Evolutionary conservation across 805 yeast genomes (phyloP).

Genomic region (Ascoidea tarda): DNA sequence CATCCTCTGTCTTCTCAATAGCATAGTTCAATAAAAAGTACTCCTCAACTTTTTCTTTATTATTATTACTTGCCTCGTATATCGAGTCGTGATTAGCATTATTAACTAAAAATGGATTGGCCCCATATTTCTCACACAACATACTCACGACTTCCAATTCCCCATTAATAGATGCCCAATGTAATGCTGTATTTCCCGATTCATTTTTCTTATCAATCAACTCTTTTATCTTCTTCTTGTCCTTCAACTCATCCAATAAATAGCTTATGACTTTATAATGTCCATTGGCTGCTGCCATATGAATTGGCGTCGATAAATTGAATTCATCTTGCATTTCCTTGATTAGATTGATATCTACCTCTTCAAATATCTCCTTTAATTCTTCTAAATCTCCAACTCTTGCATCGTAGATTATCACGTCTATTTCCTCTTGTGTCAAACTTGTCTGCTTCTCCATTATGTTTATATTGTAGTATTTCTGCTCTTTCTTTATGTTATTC

Average conservation of each 20-base stretch:
- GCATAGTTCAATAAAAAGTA: conserved; percentile 64
- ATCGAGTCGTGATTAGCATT: conserved; percentile 67
- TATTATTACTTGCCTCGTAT: conserved; percentile 77
- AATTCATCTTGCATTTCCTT: conserved; percentile 43
- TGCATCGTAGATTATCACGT: conserved; percentile 68
- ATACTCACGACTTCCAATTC: conserved; percentile 56
- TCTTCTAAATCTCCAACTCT: conserved; percentile 80
- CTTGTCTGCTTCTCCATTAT: conserved; percentile 15
- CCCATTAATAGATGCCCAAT: conserved; percentile 93
- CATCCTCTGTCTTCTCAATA: conserved; percentile 26
- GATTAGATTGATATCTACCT: conserved; percentile 31
- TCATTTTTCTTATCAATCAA: conserved; percentile 45
- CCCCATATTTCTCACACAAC: conserved; percentile 59
- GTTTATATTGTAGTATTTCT: not conserved
- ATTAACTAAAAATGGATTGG: conserved; percentile 75
- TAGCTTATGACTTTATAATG: conserved; percentile 55
- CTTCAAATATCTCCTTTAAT: conserved; percentile 50
- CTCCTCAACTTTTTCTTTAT: conserved; percentile 61
- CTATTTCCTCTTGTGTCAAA: conserved; percentile 62
- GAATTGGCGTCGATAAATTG: conserved; percentile 65
- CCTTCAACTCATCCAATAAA: conserved; percentile 24
- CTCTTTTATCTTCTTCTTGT: conserved; percentile 24
- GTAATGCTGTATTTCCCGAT: conserved; percentile 87
- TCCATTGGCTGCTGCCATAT: conserved; percentile 95
- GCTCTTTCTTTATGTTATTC: not conserved